Base-by-base conservation (phyloP, 2,329 filamentous ascomycete species). In the Penicillium frequentans region DNA sequence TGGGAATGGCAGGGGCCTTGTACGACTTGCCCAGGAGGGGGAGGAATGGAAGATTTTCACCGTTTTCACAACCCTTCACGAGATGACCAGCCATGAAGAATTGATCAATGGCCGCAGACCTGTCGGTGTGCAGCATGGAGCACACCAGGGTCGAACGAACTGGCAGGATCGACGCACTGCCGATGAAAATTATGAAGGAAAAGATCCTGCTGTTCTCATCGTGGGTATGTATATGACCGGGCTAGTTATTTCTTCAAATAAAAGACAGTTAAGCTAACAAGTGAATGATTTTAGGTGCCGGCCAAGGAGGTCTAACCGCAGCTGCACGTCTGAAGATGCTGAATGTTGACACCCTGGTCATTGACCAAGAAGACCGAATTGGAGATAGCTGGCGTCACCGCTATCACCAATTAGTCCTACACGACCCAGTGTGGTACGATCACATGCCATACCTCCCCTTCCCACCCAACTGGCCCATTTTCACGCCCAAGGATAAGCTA, bases 401-500 rank as follows among this genome's bases (percentile, higher is more conserved):
- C 46, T 89, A 89, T 62, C 81, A 84, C 60, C 83, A 87, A 58
- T 81, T 90, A 0, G 86, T 89, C 1, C 81, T 88, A 0, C 87
- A 90, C 63, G 87, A 90, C 62, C 86, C 86, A 0, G 83, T 89
- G 2, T 86, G 77, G 70, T 79, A 75, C 54, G 73, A 76, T 50
- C 77, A 79, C 64, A 75, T 89, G 75, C 84, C 87, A 0, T 90
- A 88, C 68, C 63, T 90, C 4, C 74, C 76, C 0, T 90, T 90
- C 67, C 88, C 87, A 0, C 67, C 79, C 0, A 80, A 81, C 52
- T 90, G 87, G 87, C 87, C 87, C 3, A 75, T 88, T 16, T 90
- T 88, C 69, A 89, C 86, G 0, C 86, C 87, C 5, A 90, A 90
- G 67, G 87, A 90, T 70, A 90, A 90, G 66, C 75, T 90, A 0